Evolutionary conservation across 2,329 filamentous ascomycete genomes (phyloP), one percentile per base, ranked within the genome.

Genomic region (Corniculantispora saksenae): DNA sequence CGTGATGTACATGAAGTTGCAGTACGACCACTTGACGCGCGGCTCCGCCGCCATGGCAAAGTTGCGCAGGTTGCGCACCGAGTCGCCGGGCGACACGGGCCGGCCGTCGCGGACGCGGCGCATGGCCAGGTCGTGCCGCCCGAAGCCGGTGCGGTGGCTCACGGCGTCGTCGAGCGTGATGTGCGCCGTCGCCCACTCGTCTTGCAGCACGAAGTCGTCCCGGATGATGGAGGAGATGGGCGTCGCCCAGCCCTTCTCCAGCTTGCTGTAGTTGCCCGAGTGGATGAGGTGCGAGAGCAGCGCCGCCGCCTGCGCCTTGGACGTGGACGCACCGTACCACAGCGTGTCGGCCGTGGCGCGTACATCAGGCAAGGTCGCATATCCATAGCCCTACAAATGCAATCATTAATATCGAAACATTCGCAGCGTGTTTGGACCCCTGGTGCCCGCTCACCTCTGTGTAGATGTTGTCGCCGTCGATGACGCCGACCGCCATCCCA

Each of bases 311-410:
- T 85, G 80, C 2, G 84, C 82, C 70, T 89, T 89, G 23, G 84
- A 86, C 1, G 81, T 86, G 50, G 84, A 86, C 2, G 80, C 86
- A 2, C 78, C 79, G 65, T 83, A 84, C 74, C 84, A 88, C 3
- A 88, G 76, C 0, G 84, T 87, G 35, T 82, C 75, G 65, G 60
- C 76, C 70, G 69, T 79, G 66, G 67, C 81, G 73, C 67, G 79
- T 75, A 38, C 77, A 77, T 80, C 81, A 66, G 67, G 74, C 19
- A 75, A 32, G 0, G 69, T 73, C 17, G 74, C 71, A 29, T 67
- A 68, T 3, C 75, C 74, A 48, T 73, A 76, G 19, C 70, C 72
- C 74, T 76, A n/a, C 4, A 4, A 2, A 35, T 17, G 13, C 3
- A 25, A 12, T 57, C n/a, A n/a, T 27, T 10, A 43, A 13, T 12